A percentile compares a stretch with the other conserved stretches of the same genome.
phyloP scores from a whole-genome alignment of 305 asterid genomes.

The Lippia alba region DNA sequence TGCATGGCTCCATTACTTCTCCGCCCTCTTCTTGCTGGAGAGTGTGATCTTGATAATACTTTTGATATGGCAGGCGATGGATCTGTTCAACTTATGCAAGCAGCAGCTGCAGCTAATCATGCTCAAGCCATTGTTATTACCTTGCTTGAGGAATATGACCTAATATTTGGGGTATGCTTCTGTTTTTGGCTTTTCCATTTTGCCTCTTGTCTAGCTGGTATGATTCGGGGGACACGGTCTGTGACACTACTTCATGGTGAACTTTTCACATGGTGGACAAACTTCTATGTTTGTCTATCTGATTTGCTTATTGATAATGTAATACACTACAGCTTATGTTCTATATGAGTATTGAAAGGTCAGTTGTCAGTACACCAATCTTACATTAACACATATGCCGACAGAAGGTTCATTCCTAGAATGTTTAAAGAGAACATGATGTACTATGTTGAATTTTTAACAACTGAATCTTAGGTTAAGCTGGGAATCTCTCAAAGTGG shows the following conservation, averaged over 20 bases:
- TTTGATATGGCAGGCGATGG: slow-evolving; percentile 87
- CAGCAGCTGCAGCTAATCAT: slow-evolving; percentile 99
- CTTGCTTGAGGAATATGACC: slow-evolving; percentile 90
- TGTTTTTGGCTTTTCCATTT: slow-evolving; percentile 23
- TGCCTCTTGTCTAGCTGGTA: slow-evolving; percentile 23
- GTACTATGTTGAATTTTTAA: background rate
- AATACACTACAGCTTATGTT: background rate
- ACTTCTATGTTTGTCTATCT: background rate
- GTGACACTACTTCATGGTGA: background rate
- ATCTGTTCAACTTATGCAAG: slow-evolving; percentile 90
- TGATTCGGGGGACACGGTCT: background rate
- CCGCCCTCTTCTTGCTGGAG: slow-evolving; percentile 98
- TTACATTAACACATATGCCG: background rate
- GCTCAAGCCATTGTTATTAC: slow-evolving; percentile 98
- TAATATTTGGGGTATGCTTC: slow-evolving; percentile 85
- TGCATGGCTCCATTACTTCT: slow-evolving; percentile 99
- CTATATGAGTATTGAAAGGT: slow-evolving; percentile 9
- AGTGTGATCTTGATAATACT: slow-evolving; percentile 81
- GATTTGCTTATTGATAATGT: background rate
- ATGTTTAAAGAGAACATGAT: too few species aligned
- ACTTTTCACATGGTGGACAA: slow-evolving; percentile 4
- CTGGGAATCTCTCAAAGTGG: too few species aligned
- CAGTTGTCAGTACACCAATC: background rate
- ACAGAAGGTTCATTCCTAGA: background rate
- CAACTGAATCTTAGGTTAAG: background rate